Percentiles rank a stretch among this genome's conserved stretches.
phyloP scores from a whole-genome alignment of 2,329 filamentous ascomycete genomes.

The Scedosporium boydii region DNA sequence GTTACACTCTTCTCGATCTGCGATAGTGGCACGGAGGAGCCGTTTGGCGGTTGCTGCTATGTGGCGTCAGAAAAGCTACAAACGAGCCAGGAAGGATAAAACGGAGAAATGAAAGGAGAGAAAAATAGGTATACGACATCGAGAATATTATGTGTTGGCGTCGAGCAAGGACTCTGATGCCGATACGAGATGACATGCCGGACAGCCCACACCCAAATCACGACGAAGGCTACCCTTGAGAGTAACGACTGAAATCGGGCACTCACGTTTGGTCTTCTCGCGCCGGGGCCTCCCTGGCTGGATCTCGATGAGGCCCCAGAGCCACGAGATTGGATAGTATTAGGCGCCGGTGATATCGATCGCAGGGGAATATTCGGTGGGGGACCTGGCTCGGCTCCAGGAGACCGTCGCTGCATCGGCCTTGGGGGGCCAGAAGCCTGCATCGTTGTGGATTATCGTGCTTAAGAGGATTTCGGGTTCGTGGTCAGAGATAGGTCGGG shows the following conservation, averaged over 20 bases:
- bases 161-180: background rate
- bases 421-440: slow-evolving; percentile 42
- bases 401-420: slow-evolving; percentile 49
- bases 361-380: slow-evolving; percentile 45
- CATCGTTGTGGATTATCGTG: slow-evolving; percentile 24
- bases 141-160: too few species aligned
- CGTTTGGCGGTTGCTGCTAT: background rate
- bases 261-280: slow-evolving; percentile 49
- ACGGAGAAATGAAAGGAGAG: background rate
- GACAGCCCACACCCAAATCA: background rate
- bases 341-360: slow-evolving; percentile 49
- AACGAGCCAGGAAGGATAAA: background rate
- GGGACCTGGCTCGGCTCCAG: slow-evolving; percentile 50
- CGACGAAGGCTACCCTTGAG: background rate
- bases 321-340: slow-evolving; percentile 46
- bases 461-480: background rate
- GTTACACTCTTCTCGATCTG: slow-evolving; percentile 99
- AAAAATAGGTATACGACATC: background rate
- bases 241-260: background rate
- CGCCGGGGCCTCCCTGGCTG: slow-evolving; percentile 18
- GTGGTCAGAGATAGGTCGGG: background rate
- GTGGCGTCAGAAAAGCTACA: background rate
- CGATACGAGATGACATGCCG: background rate
- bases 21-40: slow-evolving; percentile 66
- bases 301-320: slow-evolving; percentile 55